phyloP scores from a whole-genome alignment of 1,284 basidiomycete species.

The Laetiporus sulphureus region DNA sequence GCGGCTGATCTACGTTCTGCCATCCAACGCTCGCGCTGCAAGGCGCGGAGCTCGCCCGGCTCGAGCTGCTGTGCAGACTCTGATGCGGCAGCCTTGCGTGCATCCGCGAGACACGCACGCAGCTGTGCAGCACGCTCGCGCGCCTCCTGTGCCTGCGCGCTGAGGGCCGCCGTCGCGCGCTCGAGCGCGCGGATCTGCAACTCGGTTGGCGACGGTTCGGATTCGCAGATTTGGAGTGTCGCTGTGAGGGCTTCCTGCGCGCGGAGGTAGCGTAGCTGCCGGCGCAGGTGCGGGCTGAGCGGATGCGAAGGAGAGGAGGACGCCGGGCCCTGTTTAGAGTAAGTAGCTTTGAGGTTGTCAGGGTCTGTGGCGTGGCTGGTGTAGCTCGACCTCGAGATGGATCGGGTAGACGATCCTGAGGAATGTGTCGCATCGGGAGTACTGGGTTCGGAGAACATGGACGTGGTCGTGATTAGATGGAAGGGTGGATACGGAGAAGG shows the following conservation, averaged over 20 bases:
- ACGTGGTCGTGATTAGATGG: too few relatives aligned
- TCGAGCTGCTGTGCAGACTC: too few relatives aligned
- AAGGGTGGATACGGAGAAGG: too few relatives aligned
- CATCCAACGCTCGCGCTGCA: conserved; percentile 44
- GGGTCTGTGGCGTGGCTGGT: too few relatives aligned
- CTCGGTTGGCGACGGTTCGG: conserved; percentile 31
- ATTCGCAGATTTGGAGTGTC: conserved; percentile 23
- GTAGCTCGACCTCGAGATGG: too few relatives aligned
- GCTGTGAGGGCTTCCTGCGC: conserved; percentile 33
- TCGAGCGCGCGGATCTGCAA: conserved; percentile 41
- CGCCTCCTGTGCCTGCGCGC: conserved; percentile 38
- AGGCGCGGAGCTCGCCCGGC: conserved; percentile 26
- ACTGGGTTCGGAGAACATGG: too few relatives aligned
- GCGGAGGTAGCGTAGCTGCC: conserved; percentile 29
- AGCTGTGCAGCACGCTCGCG: conserved; percentile 35
- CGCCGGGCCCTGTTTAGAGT: too few relatives aligned
- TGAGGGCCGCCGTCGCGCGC: conserved; percentile 34
- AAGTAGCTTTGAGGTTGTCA: too few relatives aligned
- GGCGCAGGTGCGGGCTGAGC: conserved; percentile 6
- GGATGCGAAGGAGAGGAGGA: neutral
- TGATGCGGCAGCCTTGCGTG: conserved; percentile 15
- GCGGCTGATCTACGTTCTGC: conserved; percentile 37
- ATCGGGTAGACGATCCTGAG: too few relatives aligned
- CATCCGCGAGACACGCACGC: conserved; percentile 29
- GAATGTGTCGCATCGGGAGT: too few relatives aligned